These are phyloP conservation scores for Lodderomyces oxycetoniae DNA, from an alignment of 1,139 yeast genomes.

Conservation along the genomic window DNA sequence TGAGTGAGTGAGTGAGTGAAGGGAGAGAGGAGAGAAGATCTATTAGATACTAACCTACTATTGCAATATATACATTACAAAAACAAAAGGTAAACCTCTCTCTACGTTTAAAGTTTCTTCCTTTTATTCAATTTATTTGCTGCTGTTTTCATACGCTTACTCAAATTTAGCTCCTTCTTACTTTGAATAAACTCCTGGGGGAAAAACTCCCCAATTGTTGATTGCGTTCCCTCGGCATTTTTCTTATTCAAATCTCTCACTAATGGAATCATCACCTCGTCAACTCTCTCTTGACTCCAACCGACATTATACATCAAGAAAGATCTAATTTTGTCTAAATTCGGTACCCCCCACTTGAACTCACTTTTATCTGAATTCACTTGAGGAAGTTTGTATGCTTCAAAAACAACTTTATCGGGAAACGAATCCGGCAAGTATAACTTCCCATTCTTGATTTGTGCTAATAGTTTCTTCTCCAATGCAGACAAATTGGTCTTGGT, in stretches of 20 bases:
- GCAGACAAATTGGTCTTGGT: constrained; percentile 20
- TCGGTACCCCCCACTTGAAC: constrained; percentile 90
- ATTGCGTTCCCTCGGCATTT: constrained; percentile 50
- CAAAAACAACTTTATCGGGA: constrained; percentile 64
- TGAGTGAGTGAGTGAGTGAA: neutral
- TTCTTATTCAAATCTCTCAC: constrained; percentile 71
- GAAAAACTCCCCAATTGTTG: constrained; percentile 56
- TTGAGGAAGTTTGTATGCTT: constrained; percentile 75
- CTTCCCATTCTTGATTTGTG: constrained; percentile 53
- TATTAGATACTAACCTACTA: neutral
- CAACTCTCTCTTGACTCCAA: constrained; percentile 75
- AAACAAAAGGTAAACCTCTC: neutral
- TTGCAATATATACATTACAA: constrained; percentile 3
- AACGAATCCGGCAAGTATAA: constrained; percentile 60
- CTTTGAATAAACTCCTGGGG: constrained; percentile 46
- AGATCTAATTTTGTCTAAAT: constrained; percentile 69
- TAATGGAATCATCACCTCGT: constrained; percentile 85
- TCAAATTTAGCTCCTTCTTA: constrained; percentile 44
- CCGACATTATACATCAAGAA: constrained; percentile 70
- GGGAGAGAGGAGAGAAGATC: constrained; percentile 2
- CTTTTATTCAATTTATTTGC: constrained; percentile 43
- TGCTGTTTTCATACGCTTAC: constrained; percentile 59
- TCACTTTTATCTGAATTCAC: constrained; percentile 76
- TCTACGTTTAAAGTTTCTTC: constrained; percentile 6
- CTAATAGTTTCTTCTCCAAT: constrained; percentile 47